Evolutionary conservation across 2,329 filamentous ascomycete species (phyloP), one percentile per base, ranked within the genome.

Genomic region (Beauveria sp.): DNA sequence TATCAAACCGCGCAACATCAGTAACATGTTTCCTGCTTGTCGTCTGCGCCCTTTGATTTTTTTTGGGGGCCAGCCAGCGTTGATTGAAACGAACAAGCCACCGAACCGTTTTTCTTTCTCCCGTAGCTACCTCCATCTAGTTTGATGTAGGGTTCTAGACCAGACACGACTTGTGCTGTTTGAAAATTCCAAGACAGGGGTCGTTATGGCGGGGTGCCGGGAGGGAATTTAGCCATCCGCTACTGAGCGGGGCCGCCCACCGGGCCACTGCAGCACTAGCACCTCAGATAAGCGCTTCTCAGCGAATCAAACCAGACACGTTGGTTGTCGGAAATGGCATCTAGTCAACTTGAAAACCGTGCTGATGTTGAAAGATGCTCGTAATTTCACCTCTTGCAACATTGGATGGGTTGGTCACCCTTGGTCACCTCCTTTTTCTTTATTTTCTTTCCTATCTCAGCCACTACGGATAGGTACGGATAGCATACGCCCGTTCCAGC

Each of bases 261-360:
- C 26, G 31, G 16, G 46, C 22, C 5, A 56, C 26, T 51, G 26
- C 18, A 51, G 48, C 48, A 45, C 53, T 24, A 38, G 20, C 22
- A 18, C 40, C 31, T 22, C 20, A 54, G 18, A 16, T 40, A 54
- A 57, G 6, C 38, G n/a, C 18, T n/a, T 40, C 14, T 45, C 22
- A 38, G 42, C 59, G 59, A 61, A 61, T 61, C 59, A 61, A 50
- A 26, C 6, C 45, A 20, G 12, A 16, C 59, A 61, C 59, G 59
- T 61, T 61, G 51, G 18, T 14, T 2, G 20, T 18, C 12, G 10
- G 20, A 34, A 26, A 31, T 28, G 45, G 20, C 45, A 12, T 48
- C 40, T n/a, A 18, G 42, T 10, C 5, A 12, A 34, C 10, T 34
- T 7, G 40, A 20, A 43, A 20, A 43, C n/a, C 9, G 9, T 43